Conservation (phyloP, 2,329 filamentous ascomycete genomes). For the Cladosporium phlei region DNA sequence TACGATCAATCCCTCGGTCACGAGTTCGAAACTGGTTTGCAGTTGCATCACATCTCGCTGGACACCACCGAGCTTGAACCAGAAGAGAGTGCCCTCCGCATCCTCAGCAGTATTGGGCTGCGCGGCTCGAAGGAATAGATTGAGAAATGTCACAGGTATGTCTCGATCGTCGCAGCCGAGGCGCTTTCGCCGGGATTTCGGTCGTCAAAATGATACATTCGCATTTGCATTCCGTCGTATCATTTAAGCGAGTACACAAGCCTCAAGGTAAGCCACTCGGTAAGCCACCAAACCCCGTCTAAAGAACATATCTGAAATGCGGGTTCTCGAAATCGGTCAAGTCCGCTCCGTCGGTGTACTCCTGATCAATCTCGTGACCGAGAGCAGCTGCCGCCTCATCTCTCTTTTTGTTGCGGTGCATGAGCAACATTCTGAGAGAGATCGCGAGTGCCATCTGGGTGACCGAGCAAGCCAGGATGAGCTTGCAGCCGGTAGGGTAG, state of each 20-base stretch:
- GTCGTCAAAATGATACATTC: neutral
- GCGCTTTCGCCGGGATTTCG: neutral
- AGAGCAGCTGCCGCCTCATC: constrained; percentile 28
- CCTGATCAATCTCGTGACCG: constrained; percentile 8
- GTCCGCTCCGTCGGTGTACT: constrained; percentile 32
- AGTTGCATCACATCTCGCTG: no score
- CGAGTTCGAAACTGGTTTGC: neutral
- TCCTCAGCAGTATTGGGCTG: no score
- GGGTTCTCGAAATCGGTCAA: constrained; percentile 37
- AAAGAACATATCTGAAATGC: constrained; percentile 9
- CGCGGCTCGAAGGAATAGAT: no score
- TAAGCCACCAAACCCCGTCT: neutral
- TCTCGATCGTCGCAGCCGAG: no score
- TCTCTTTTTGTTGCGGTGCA: constrained; percentile 37
- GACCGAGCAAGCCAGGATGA: constrained; percentile 46
- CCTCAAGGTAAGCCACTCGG: neutral
- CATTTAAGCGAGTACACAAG: no score
- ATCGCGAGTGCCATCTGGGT: constrained; percentile 39
- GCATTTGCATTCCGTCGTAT: neutral
- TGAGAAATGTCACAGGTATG: no score
- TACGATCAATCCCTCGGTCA: neutral
- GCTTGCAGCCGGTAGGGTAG: constrained; percentile 50
- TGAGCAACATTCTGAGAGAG: constrained; percentile 33
- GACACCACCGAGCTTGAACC: no score
- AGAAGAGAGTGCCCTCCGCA: no score